phyloP scores from a whole-genome alignment of 106 monocot genomes.

The Allium fistulosum region DNA sequence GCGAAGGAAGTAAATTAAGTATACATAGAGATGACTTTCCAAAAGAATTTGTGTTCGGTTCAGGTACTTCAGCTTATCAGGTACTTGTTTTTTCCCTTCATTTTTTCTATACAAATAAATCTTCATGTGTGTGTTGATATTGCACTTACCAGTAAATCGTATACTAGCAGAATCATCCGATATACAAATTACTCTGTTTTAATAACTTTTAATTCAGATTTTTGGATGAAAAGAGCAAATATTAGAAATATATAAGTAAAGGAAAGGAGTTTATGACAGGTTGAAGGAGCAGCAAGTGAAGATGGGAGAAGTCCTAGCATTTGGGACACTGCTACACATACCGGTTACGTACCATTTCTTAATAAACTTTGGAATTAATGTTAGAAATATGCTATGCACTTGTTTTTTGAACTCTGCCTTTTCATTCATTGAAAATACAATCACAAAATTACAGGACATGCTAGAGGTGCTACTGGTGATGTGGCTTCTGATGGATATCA shows the following conservation, averaged over 20 bases:
- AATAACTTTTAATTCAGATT: too few relatives aligned
- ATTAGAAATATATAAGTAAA: too few relatives aligned
- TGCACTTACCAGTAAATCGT: too few relatives aligned
- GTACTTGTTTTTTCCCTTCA: neutral
- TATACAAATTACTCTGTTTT: too few relatives aligned
- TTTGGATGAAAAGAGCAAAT: too few relatives aligned
- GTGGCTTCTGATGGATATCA: slow-evolving; percentile 62
- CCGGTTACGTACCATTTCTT: slow-evolving; percentile 1
- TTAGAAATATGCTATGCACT: too few relatives aligned
- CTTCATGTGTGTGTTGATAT: too few relatives aligned
- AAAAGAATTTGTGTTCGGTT: slow-evolving; percentile 10
- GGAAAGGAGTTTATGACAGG: neutral
- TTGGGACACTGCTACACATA: slow-evolving; percentile 11
- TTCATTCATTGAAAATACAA: neutral
- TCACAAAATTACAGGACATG: slow-evolving; percentile 2
- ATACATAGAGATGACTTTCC: slow-evolving; percentile 11
- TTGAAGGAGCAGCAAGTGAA: slow-evolving; percentile 14
- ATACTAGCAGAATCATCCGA: too few relatives aligned
- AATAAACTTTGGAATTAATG: too few relatives aligned
- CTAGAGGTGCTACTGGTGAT: slow-evolving; percentile 26
- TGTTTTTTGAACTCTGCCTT: too few relatives aligned
- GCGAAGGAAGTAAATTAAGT: neutral
- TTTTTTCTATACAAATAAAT: too few relatives aligned
- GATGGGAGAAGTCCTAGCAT: slow-evolving; percentile 18
- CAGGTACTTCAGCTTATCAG: slow-evolving; percentile 17